phyloP scores from a whole-genome alignment of 108 stramenopile species.

The Cylindrotheca closterium region DNA sequence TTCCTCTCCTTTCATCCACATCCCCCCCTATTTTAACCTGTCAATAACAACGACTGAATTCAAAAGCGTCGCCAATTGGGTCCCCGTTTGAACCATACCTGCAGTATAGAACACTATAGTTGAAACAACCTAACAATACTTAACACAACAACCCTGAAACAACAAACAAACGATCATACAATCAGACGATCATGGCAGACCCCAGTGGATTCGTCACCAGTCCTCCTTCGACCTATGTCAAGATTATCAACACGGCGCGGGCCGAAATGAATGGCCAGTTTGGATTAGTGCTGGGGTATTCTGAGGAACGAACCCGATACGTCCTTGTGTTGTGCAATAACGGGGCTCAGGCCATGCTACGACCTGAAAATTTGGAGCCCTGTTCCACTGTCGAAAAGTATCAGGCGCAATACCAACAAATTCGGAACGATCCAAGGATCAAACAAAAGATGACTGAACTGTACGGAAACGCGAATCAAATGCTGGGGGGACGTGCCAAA shows the following conservation, averaged over 20 bases:
- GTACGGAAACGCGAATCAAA: conserved; percentile 6
- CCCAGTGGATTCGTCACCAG: conserved; percentile 40
- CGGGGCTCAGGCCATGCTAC: conserved; percentile 29
- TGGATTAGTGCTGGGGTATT: conserved; percentile 35
- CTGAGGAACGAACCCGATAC: conserved; percentile 35
- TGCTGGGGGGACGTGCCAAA: conserved; percentile 15
- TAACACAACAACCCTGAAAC: too few relatives aligned
- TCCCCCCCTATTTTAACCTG: too few relatives aligned
- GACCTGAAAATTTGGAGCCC: conserved; percentile 42
- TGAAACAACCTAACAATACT: too few relatives aligned
- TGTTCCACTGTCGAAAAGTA: conserved; percentile 33
- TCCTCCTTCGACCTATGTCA: conserved; percentile 47
- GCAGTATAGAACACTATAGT: too few relatives aligned
- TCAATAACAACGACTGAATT: too few relatives aligned
- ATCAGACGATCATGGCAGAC: conserved; percentile 17
- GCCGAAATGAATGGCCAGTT: conserved; percentile 42
- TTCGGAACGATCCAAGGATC: conserved; percentile 34
- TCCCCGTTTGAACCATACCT: too few relatives aligned
- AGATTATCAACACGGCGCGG: conserved; percentile 39
- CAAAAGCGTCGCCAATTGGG: too few relatives aligned
- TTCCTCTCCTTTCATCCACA: too few relatives aligned
- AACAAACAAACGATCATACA: too few relatives aligned
- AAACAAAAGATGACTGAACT: conserved; percentile 14
- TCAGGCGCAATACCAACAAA: conserved; percentile 32
- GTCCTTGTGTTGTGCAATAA: conserved; percentile 27